phyloP scores from a whole-genome alignment of 116 monocot species.

The Iris pallida region DNA sequence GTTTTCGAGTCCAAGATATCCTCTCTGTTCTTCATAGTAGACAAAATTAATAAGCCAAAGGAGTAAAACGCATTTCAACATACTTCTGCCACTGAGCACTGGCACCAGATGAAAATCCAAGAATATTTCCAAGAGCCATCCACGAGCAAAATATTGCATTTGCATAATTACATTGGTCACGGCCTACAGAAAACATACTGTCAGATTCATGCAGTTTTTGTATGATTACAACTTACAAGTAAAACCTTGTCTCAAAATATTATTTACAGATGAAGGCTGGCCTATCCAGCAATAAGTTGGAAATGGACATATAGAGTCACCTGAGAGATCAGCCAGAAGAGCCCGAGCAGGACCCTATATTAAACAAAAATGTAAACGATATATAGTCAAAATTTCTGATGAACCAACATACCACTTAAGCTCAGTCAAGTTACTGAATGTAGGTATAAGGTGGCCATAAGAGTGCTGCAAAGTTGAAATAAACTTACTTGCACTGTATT shows the following conservation, averaged over 20 bases:
- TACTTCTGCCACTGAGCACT: slow-evolving; percentile 90
- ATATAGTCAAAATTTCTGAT: no score
- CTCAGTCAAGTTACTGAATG: no score
- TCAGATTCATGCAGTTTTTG: not conserved
- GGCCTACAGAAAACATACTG: slow-evolving; percentile 38
- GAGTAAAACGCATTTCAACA: not conserved
- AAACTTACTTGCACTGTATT: slow-evolving; percentile 93
- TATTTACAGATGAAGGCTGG: not conserved
- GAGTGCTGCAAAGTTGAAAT: not conserved
- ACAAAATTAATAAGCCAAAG: not conserved
- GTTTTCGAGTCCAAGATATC: not conserved
- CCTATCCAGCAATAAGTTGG: slow-evolving; percentile 10
- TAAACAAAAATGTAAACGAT: slow-evolving; percentile 1
- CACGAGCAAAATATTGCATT: slow-evolving; percentile 99
- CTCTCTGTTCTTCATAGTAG: not conserved
- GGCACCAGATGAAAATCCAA: slow-evolving; percentile 92
- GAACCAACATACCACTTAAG: not conserved
- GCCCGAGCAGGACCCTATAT: slow-evolving; percentile 95
- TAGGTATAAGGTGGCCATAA: no score
- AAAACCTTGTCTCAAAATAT: slow-evolving; percentile 6
- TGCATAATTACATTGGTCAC: slow-evolving; percentile 73
- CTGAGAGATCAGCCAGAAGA: slow-evolving; percentile 96
- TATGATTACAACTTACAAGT: not conserved
- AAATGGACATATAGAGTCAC: slow-evolving; percentile 28
- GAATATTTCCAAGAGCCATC: slow-evolving; percentile 98